Conservation (phyloP, 768 basidiomycete species). For the Dendrothele bispora region DNA sequence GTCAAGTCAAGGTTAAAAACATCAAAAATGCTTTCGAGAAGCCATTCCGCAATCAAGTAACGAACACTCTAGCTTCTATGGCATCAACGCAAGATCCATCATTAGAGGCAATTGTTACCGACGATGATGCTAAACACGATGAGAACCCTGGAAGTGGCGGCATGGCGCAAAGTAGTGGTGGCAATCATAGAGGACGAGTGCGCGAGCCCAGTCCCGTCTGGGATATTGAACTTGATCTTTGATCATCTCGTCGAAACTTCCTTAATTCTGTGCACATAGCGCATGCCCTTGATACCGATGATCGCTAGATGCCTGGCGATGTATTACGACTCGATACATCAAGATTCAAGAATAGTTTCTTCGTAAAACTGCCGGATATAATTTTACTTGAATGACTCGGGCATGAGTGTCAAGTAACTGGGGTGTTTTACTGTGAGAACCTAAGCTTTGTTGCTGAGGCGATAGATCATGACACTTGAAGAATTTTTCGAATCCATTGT, state of each 20-base stretch:
- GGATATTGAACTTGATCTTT: conserved; percentile 61
- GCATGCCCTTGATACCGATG: too few relatives aligned
- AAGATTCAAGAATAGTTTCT: too few relatives aligned
- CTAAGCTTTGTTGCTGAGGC: too few relatives aligned
- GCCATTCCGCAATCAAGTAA: conserved; percentile 74
- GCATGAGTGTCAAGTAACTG: too few relatives aligned
- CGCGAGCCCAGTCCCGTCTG: conserved; percentile 61
- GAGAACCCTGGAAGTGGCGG: conserved; percentile 11
- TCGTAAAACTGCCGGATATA: too few relatives aligned
- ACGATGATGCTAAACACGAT: conserved; percentile 1
- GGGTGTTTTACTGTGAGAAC: too few relatives aligned
- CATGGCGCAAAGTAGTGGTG: conserved; percentile 14
- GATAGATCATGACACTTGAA: too few relatives aligned
- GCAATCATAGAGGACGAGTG: conserved; percentile 4
- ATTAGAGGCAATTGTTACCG: conserved; percentile 1
- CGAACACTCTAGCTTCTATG: conserved; percentile 40
- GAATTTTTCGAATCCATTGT: too few relatives aligned
- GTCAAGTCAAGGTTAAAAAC: conserved; percentile 90
- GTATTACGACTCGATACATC: too few relatives aligned
- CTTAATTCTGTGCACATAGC: too few relatives aligned
- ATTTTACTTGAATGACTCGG: too few relatives aligned
- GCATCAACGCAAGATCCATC: conserved; percentile 20
- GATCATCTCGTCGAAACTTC: conserved; percentile 1
- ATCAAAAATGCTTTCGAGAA: conserved; percentile 90
- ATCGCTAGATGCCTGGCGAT: too few relatives aligned